Evolutionary conservation across 257 asterid species (phyloP).

Genomic region (Forsythia viridissima): DNA sequence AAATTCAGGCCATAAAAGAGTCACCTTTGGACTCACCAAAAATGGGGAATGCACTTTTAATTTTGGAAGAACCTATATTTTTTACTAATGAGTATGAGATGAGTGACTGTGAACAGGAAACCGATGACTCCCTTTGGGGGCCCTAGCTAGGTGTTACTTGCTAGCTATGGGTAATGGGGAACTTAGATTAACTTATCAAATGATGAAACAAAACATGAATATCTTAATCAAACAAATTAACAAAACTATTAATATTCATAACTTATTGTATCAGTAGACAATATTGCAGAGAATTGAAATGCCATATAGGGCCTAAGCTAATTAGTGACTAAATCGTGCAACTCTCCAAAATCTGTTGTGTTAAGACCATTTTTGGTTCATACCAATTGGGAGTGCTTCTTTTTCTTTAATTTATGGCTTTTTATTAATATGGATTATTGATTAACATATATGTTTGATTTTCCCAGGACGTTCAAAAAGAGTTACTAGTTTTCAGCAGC

Average conservation of each 20-base stretch:
- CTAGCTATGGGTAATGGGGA: neutral
- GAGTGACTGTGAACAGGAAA: slow-evolving; percentile 29
- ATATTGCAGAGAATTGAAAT: neutral
- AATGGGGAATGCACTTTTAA: slow-evolving; percentile 19
- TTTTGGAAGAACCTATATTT: slow-evolving; percentile 9
- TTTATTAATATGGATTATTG: too few relatives aligned
- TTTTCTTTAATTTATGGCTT: neutral
- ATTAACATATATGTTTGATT: neutral
- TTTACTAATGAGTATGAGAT: slow-evolving; percentile 4
- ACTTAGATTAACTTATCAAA: neutral
- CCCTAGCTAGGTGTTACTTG: neutral
- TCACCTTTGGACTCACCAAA: slow-evolving; percentile 43
- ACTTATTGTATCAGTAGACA: neutral
- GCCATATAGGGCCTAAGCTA: neutral
- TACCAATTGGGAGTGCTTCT: too few relatives aligned
- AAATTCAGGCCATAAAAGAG: slow-evolving; percentile 43
- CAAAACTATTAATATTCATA: neutral
- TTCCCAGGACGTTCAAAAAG: neutral
- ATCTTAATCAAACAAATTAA: neutral
- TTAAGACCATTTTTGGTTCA: too few relatives aligned
- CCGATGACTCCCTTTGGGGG: slow-evolving; percentile 29
- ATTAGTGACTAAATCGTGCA: neutral
- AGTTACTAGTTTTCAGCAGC: neutral
- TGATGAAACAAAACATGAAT: neutral
- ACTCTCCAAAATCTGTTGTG: neutral